Conservation (phyloP, 495 filamentous ascomycete species). For the Podospora bellae-mahoneyi region DNA sequence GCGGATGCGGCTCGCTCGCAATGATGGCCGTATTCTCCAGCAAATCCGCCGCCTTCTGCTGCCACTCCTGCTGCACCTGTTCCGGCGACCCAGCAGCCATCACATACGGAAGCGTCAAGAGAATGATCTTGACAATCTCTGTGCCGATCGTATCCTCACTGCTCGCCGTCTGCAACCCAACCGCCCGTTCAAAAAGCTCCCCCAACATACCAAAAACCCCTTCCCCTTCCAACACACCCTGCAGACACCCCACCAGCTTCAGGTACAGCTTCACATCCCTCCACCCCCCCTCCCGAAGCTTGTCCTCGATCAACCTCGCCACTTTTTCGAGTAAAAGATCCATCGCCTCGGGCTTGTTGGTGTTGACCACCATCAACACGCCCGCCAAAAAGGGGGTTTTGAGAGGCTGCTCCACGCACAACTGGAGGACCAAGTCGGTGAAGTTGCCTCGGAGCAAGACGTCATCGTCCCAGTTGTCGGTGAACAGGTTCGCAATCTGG, state of each 20-base stretch:
- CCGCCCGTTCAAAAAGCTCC: constrained; percentile 77
- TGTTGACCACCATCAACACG: constrained; percentile 71
- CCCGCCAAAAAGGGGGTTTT: constrained; percentile 92
- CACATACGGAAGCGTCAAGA: constrained; percentile 88
- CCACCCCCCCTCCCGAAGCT: constrained; percentile 72
- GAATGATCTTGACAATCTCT: constrained; percentile 92
- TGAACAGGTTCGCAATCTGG: constrained; percentile 69
- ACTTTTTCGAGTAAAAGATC: constrained; percentile 63
- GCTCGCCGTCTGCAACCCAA: constrained; percentile 84
- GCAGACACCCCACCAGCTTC: constrained; percentile 80
- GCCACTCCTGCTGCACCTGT: constrained; percentile 56
- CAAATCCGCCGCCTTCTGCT: constrained; percentile 67
- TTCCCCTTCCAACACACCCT: constrained; percentile 72
- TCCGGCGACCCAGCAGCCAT: constrained; percentile 63
- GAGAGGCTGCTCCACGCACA: constrained; percentile 87
- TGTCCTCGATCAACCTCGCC: constrained; percentile 54
- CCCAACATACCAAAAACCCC: constrained; percentile 83
- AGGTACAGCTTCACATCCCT: constrained; percentile 85
- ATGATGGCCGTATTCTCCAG: constrained; percentile 92
- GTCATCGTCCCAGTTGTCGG: constrained; percentile 82
- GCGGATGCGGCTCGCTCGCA: constrained; percentile 73
- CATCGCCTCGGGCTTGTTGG: constrained; percentile 66
- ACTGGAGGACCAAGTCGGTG: constrained; percentile 65
- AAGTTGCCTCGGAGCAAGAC: constrained; percentile 63
- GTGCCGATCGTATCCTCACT: constrained; percentile 85